These are phyloP conservation scores for Aureoboletus auriporus DNA, from an alignment of 768 basidiomycete genomes.

Conservation along the genomic window DNA sequence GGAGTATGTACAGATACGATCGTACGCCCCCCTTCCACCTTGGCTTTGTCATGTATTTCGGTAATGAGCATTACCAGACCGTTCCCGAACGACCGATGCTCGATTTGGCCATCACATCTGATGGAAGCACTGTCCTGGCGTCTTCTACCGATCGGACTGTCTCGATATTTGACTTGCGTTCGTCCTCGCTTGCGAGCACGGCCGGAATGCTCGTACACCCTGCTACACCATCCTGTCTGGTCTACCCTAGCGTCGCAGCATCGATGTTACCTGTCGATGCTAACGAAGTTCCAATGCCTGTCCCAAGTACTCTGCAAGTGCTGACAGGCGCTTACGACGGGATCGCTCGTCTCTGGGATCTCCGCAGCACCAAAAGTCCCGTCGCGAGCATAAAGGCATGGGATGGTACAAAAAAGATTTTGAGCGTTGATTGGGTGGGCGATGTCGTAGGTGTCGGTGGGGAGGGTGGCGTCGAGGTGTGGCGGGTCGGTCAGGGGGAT, in stretches of 20 bases:
- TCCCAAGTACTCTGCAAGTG: slow-evolving; percentile 41
- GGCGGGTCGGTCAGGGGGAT: slow-evolving; percentile 44
- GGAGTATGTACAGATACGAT: slow-evolving; percentile 70
- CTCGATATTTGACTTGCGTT: slow-evolving; percentile 65
- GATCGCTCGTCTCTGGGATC: slow-evolving; percentile 72
- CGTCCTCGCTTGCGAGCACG: slow-evolving; percentile 34
- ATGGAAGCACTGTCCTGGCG: slow-evolving; percentile 47
- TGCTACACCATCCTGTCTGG: slow-evolving; percentile 64
- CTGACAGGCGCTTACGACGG: slow-evolving; percentile 78
- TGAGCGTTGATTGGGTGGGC: slow-evolving; percentile 54
- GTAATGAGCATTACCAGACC: slow-evolving; percentile 36
- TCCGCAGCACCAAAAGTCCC: slow-evolving; percentile 62
- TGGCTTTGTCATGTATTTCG: background rate
- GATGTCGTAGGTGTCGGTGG: slow-evolving; percentile 58
- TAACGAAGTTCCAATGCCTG: background rate
- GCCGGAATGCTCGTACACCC: slow-evolving; percentile 52
- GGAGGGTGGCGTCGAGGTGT: slow-evolving; percentile 62
- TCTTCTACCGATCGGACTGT: slow-evolving; percentile 75
- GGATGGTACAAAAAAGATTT: slow-evolving; percentile 53
- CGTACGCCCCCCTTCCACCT: slow-evolving; percentile 32
- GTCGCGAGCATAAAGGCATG: slow-evolving; percentile 61
- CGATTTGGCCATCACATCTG: slow-evolving; percentile 47
- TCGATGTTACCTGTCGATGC: background rate
- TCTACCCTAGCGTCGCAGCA: slow-evolving; percentile 11
- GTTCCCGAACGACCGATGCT: slow-evolving; percentile 75